A percentile compares a stretch with the other conserved stretches of the same genome.
Conservation (phyloP, 75 land plant genomes). For the Sequoiadendron giganteum region DNA sequence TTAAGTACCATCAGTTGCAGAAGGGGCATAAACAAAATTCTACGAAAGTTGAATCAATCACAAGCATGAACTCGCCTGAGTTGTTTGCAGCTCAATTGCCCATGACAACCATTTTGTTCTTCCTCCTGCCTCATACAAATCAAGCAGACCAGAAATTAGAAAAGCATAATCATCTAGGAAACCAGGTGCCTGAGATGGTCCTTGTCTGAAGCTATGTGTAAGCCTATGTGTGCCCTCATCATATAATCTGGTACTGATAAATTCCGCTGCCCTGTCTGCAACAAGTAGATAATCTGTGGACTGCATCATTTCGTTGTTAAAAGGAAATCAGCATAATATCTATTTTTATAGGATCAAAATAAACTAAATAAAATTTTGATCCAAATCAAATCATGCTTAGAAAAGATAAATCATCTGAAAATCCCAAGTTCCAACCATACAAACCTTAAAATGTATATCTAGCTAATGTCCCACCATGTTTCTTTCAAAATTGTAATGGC, state of each 20-base stretch:
- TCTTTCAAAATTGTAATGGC: neutral
- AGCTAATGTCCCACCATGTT: neutral
- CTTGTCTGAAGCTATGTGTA: constrained; percentile 78
- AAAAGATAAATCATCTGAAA: neutral
- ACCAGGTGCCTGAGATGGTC: constrained; percentile 94
- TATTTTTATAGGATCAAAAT: neutral
- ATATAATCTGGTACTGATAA: constrained; percentile 69
- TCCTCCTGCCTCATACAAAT: constrained; percentile 87
- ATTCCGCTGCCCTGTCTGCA: constrained; percentile 81
- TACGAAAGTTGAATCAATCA: neutral
- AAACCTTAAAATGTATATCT: neutral
- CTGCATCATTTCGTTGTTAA: constrained; percentile 28
- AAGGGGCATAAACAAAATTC: neutral
- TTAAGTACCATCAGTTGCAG: neutral
- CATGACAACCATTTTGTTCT: constrained; percentile 70
- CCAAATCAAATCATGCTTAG: neutral
- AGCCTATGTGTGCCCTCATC: constrained; percentile 59
- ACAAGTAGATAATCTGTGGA: constrained; percentile 71
- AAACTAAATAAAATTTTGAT: neutral
- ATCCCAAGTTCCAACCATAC: neutral
- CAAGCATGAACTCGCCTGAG: constrained; percentile 56
- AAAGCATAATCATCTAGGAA: constrained; percentile 99
- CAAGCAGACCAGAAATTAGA: constrained; percentile 82
- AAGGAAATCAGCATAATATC: neutral
- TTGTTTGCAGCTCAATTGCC: constrained; percentile 89